Base-by-base conservation (phyloP, 768 basidiomycete genomes). In the Phanerodontia chrysosporium region DNA sequence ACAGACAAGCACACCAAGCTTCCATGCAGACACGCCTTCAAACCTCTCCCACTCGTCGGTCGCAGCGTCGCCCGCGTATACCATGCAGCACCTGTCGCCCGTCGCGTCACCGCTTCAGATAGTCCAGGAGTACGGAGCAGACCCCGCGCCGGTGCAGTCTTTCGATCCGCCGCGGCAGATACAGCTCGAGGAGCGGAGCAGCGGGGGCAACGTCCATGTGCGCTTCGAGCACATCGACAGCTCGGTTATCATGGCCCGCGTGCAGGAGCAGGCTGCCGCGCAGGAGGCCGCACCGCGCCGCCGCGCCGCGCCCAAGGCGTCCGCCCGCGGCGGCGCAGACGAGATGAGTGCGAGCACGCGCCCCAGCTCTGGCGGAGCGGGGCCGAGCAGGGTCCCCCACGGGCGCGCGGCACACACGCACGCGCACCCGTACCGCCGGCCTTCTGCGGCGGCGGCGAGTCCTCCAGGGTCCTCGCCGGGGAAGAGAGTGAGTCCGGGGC, bases 341-440 rank as follows among this genome's bases (percentile, higher is more conserved):
- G 53, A 63, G 58, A 55, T 45, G 48, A 46, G 42, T 53, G 44
- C 62, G 48, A 63, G 58, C 58, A 57, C 55, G 54, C 55, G 58
- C 46, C 57, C 61, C 30, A 56, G 58, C 54, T 59, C 62, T 49
- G n/a, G 45, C n/a, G 62, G 62, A 55, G 58, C 62, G 30, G 62
- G 62, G 28, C 62, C 62, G 45, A 63, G 62, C 49, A 58, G 62
- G 58, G 58, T 59, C 27, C 58, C 62, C 35, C 62, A 62, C 53
- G 58, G 54, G 25, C 35, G 52, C 16, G 9, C 12, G 61, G n/a
- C n/a, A n/a, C 51, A 49, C 36, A 32, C 44, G 48, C 51, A 49
- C 42, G 48, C 54, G 58, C 62, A 63, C 28, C 62, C 62, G 42
- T 63, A 63, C 49, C 27, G 55, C n/a, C 60, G 60, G 14, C 49